Base-by-base conservation (phyloP, 148 eudicot genomes). In the Salicornia ramosissima region DNA sequence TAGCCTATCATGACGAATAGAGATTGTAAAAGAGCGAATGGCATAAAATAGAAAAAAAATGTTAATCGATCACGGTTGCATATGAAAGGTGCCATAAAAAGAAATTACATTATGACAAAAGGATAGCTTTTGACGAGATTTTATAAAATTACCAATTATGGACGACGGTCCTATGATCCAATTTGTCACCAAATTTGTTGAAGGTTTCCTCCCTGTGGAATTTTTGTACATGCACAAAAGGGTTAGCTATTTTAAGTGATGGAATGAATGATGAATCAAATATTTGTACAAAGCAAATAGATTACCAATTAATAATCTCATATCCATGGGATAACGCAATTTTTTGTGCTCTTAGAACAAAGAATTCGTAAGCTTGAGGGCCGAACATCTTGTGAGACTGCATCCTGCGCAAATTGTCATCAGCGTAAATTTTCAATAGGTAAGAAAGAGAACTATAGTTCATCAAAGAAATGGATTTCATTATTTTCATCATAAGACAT, bases 161-260 rank as follows among this genome's bases (percentile, higher is more conserved):
- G 51, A 92, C 88, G 62, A 92, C 81, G 4, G 96, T 93, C 79
- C 73, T 84, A 16, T 69, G 88, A 86, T 74, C 82, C 77, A 90
- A 68, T 74, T 93, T 86, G 39, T 75, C 67, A 10, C 96, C 95
- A 55, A 93, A 93, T 73, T 80, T 74, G 80, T 87, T 88, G 81
- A 90, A 93, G 30, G 98, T 88, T 81, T 93, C 98, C 79, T 93
- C 98, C 96, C 98, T 93, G 85, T 60, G 43, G 42, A 42, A 36
- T 68, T 60, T 34, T 43, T 36, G 70, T 65, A 56, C 47, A 74
- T 7, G 55, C 50, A 64, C 33, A 70, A 70, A 40, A 42, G 24
- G 65, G 60, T 66, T 15, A 63, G 66, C n/a, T 68, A 50, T 22
- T 50, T 63, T 58, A 8, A 4, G n/a, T 19, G 19, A 49, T 33